Evolutionary conservation across 306 rosid species (phyloP).

Genomic region (Chamaecrista fasciculata): DNA sequence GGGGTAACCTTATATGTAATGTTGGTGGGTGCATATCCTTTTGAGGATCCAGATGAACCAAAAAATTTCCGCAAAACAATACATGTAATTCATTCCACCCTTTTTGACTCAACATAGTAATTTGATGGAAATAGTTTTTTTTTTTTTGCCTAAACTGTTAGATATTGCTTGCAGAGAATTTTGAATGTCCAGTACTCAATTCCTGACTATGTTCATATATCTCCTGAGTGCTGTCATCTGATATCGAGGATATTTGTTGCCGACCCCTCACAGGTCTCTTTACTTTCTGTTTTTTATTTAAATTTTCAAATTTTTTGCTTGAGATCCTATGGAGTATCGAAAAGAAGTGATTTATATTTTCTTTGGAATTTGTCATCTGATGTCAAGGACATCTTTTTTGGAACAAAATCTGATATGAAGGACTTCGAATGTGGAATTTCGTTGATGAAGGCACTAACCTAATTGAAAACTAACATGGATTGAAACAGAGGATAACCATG

Average conservation of each 20-base stretch:
- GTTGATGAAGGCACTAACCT: neutral
- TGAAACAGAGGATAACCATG: slow-evolving; percentile 66
- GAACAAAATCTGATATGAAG: too few species aligned
- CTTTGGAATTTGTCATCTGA: neutral
- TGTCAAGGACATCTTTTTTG: too few species aligned
- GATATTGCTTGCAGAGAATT: slow-evolving; percentile 56
- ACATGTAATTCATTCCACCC: slow-evolving; percentile 48
- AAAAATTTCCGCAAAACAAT: slow-evolving; percentile 82
- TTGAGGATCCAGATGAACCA: slow-evolving; percentile 87
- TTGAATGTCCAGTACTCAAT: slow-evolving; percentile 78
- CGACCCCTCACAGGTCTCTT: slow-evolving; percentile 67
- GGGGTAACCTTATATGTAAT: slow-evolving; percentile 89
- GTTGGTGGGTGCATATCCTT: slow-evolving; percentile 87
- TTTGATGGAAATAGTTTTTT: neutral
- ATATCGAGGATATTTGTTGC: slow-evolving; percentile 75
- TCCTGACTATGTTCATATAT: slow-evolving; percentile 68
- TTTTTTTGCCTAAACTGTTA: slow-evolving; percentile 18
- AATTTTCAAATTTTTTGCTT: neutral
- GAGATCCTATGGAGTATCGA: neutral
- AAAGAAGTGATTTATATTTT: neutral
- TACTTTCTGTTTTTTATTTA: neutral
- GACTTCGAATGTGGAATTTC: too few species aligned
- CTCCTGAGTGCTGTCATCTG: slow-evolving; percentile 66
- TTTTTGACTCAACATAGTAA: neutral
- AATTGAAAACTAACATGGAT: neutral